A percentile compares a stretch with the other conserved stretches of the same genome.
Evolutionary conservation across 768 basidiomycete genomes (phyloP).

Genomic region (Cystobasidium tubakii): DNA sequence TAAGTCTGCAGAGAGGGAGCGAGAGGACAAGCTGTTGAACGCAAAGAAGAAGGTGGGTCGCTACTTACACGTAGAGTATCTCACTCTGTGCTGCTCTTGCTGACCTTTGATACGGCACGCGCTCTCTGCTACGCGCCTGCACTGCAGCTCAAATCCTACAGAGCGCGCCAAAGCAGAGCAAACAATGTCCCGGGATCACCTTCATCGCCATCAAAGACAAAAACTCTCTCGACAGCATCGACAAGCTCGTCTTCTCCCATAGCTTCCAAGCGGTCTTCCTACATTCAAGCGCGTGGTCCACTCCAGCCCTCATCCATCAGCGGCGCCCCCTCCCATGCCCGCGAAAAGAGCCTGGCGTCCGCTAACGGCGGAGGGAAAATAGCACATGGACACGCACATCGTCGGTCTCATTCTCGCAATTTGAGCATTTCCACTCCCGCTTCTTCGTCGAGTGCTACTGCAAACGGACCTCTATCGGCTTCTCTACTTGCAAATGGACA

Average conservation of each 20-base stretch:
- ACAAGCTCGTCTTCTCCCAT: background rate
- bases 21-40: slow-evolving; percentile 43
- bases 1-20: slow-evolving; percentile 30
- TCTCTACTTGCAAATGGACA: background rate
- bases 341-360: background rate
- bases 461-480: background rate
- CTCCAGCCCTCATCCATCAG: background rate
- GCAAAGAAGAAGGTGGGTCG: slow-evolving; percentile 45
- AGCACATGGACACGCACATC: slow-evolving; percentile 8
- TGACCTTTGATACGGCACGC: background rate
- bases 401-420: slow-evolving; percentile 7
- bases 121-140: too few species aligned
- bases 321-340: background rate
- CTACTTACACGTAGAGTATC: too few species aligned
- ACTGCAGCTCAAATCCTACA: slow-evolving; percentile 43
- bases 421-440: background rate
- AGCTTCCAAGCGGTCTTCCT: background rate
- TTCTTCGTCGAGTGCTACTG: background rate
- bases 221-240: background rate
- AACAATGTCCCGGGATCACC: background rate
- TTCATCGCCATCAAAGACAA: background rate
- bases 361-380: background rate
- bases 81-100: background rate
- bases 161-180: slow-evolving; percentile 39
- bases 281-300: background rate